These are phyloP conservation scores for Diphasiastrum complanatum DNA, from an alignment of 83 land plant species.

Conservation along the genomic window DNA sequence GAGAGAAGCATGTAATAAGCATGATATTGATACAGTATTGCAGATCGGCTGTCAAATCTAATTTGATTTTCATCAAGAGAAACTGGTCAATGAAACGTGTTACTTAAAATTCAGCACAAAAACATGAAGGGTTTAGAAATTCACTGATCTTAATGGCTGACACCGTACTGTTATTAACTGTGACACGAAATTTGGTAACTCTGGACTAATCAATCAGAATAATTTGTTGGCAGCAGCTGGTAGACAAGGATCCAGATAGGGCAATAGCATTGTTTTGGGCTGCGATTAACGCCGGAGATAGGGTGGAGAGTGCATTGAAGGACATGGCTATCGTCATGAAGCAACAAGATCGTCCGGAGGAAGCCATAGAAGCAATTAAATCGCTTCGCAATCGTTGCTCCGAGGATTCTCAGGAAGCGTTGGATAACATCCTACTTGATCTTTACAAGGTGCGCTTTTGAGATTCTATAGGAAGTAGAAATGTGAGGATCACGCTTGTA, in stretches of 20 bases:
- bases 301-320: constrained; percentile 16
- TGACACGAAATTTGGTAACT: too few species aligned
- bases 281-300: constrained; percentile 15
- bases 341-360: constrained; percentile 15
- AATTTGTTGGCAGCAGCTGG: constrained; percentile 2
- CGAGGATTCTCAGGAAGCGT: constrained; percentile 7
- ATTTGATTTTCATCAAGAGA: too few species aligned
- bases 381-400: constrained; percentile 7
- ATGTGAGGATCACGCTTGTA: not conserved
- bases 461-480: not conserved
- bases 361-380: too few species aligned
- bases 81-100: not conserved
- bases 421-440: constrained; percentile 10
- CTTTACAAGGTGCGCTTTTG: constrained; percentile 8
- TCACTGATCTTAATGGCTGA: too few species aligned
- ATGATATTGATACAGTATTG: too few species aligned
- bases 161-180: too few species aligned
- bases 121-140: not conserved
- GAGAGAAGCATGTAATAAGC: too few species aligned
- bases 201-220: too few species aligned
- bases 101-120: constrained; percentile 1
- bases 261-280: too few species aligned
- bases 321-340: constrained; percentile 18
- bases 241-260: too few species aligned
- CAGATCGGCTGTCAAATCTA: too few species aligned